A percentile compares a stretch with the other conserved stretches of the same genome.
Evolutionary conservation across 2,329 filamentous ascomycete species (phyloP).

Genomic region (Trichoderma aggressivum): DNA sequence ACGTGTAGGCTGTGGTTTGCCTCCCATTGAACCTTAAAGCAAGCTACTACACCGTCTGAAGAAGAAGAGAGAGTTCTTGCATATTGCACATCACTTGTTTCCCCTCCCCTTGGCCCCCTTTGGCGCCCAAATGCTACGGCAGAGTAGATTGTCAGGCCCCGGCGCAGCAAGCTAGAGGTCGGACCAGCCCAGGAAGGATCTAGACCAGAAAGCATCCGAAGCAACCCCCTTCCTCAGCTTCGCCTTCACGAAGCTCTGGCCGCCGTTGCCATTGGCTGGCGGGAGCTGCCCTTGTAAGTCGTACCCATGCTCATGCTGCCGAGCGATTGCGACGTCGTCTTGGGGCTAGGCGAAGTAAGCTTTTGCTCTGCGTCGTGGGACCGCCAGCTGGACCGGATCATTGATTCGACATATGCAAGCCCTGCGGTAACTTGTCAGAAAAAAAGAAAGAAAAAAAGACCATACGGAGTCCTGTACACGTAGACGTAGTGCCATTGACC

Average conservation of each 20-base stretch:
- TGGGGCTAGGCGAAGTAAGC: background rate
- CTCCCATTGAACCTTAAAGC: slow-evolving; percentile 11
- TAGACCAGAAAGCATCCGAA: slow-evolving; percentile 4
- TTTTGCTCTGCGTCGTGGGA: background rate
- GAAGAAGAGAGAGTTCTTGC: background rate
- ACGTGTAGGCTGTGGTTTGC: background rate
- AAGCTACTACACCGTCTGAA: background rate
- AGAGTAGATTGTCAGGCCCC: slow-evolving; percentile 11
- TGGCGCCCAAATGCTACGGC: slow-evolving; percentile 11
- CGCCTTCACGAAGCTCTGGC: slow-evolving; percentile 6
- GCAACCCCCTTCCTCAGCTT: slow-evolving; percentile 14
- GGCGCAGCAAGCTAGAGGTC: slow-evolving; percentile 11
- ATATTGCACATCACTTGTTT: background rate
- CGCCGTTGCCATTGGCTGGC: background rate
- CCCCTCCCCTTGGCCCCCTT: background rate
- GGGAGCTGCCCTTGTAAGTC: background rate
- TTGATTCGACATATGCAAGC: background rate
- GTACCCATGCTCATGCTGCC: slow-evolving; percentile 7
- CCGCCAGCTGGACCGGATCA: background rate
- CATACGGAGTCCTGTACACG: background rate
- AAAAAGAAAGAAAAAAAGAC: background rate
- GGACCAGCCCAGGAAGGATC: slow-evolving; percentile 7
- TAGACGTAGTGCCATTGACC: background rate
- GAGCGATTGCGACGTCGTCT: slow-evolving; percentile 5
- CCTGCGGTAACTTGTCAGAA: background rate